phyloP scores from a whole-genome alignment of 176 grass and related monocot species.

The Hordeum marinum region DNA sequence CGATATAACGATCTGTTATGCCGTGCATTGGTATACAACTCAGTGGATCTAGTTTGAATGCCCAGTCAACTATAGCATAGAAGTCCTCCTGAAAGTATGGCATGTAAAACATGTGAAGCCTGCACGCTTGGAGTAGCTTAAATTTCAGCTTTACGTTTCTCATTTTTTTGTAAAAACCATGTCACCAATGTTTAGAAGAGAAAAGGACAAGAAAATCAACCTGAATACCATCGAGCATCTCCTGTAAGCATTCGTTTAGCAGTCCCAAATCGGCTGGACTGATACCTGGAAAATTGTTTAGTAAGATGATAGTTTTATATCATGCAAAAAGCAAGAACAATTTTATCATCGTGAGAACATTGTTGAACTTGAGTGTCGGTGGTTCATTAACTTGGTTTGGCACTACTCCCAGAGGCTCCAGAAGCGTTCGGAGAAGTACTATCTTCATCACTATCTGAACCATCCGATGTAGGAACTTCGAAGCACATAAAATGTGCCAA shows the following conservation, averaged over 20 bases:
- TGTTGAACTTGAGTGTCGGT: slow-evolving; percentile 7
- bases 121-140: background rate
- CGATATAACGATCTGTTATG: slow-evolving; percentile 87
- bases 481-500: slow-evolving; percentile 99
- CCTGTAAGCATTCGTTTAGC: slow-evolving; percentile 68
- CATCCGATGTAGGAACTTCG: slow-evolving; percentile 53
- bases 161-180: background rate
- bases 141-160: background rate
- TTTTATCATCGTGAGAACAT: background rate
- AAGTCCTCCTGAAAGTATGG: slow-evolving; percentile 74
- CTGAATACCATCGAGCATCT: slow-evolving; percentile 84
- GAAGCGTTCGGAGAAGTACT: slow-evolving; percentile 6
- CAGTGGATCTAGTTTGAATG: slow-evolving; percentile 75
- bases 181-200: background rate
- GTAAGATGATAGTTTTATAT: slow-evolving; percentile 6
- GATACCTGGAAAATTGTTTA: slow-evolving; percentile 36
- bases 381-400: slow-evolving; percentile 35
- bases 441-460: slow-evolving; percentile 30
- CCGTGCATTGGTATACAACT: slow-evolving; percentile 94
- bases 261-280: slow-evolving; percentile 52
- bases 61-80: slow-evolving; percentile 77
- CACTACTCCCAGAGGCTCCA: slow-evolving; percentile 34
- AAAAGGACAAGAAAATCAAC: slow-evolving; percentile 31
- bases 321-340: slow-evolving; percentile 2
- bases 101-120: slow-evolving; percentile 27